Percentiles rank a stretch among this genome's conserved stretches.
Evolutionary conservation across 768 basidiomycete species (phyloP).

Genomic region (Pleurotus ostreatus): DNA sequence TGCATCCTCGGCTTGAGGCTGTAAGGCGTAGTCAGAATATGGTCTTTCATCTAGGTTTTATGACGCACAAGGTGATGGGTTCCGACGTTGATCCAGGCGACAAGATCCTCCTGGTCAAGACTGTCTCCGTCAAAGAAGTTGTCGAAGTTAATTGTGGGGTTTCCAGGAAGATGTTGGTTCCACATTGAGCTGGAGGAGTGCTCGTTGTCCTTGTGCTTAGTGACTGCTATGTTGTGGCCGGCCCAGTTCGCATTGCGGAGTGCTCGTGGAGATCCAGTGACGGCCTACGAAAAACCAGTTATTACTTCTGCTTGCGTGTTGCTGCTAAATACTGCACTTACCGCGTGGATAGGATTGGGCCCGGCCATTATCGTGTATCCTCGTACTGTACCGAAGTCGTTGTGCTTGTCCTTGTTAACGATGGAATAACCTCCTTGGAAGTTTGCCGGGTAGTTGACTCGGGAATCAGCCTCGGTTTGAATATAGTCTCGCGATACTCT

Average conservation of each 20-base stretch:
- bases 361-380: slow-evolving; percentile 64
- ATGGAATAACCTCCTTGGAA: slow-evolving; percentile 55
- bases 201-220: slow-evolving; percentile 58
- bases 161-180: slow-evolving; percentile 60
- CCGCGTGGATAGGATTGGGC: slow-evolving; percentile 47
- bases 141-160: slow-evolving; percentile 53
- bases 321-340: slow-evolving; percentile 13
- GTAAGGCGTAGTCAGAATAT: not conserved
- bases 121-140: slow-evolving; percentile 63
- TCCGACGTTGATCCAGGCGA: slow-evolving; percentile 68
- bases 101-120: slow-evolving; percentile 60
- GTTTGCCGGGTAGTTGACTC: slow-evolving; percentile 49
- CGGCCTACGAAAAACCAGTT: slow-evolving; percentile 31
- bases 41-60: not conserved
- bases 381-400: slow-evolving; percentile 52
- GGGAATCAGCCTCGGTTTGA: slow-evolving; percentile 44
- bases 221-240: slow-evolving; percentile 56
- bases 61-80: slow-evolving; percentile 55
- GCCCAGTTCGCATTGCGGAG: slow-evolving; percentile 66
- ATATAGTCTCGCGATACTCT: slow-evolving; percentile 44
- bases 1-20: slow-evolving; percentile 63
- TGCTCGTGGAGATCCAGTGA: slow-evolving; percentile 55
- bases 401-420: slow-evolving; percentile 48
- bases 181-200: slow-evolving; percentile 53
- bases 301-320: not conserved